Base-by-base conservation (phyloP, 2,329 filamentous ascomycete species). In the Tolypocladium paradoxum region DNA sequence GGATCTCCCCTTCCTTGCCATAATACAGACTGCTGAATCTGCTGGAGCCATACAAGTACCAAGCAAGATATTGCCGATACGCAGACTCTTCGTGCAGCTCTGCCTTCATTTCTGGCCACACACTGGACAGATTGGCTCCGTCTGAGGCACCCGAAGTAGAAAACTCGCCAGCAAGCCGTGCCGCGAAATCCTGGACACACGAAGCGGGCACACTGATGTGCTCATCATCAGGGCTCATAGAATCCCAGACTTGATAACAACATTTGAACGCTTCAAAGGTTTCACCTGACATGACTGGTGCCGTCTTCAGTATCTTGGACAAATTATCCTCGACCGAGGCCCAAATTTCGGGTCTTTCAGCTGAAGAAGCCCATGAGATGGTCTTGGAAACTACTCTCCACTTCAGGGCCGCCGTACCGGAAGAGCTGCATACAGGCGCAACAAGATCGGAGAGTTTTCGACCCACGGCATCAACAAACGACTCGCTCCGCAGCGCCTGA, bases 241-340 rank as follows among this genome's bases (percentile, higher is more conserved):
- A 61, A 4, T 70, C 53, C 72, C 73, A 75, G 11, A 66, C 59
- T 22, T 65, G 60, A 20, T 64, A 70, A 49, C 67, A 65, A 56
- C 69, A 74, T 38, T 68, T 69, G 54, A 74, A 69, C 1, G 71
- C 72, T 48, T 74, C 70, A 18, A 69, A 71, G 0, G 70, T 66
- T 47, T 72, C 68, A 33, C 62, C 57, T 1, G 64, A 66, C 4
- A 64, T 56, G 12, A 74, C 54, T 0, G 65, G 58, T 1, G 64
- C 58, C 46, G 68, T 66, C 8, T 63, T 58, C 24, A 73, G 51
- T 11, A 66, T 64, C 48, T 66, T 68, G 2, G 60, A 57, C 16
- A 73, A 37, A 22, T 64, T 62, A n/a, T 60, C 58, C 43, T 69
- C 67, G 6, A 70, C 59, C 4, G 56, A 52, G 12, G 43, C 49